These are phyloP conservation scores for Colletotrichum tropicale DNA, from an alignment of 2,329 filamentous ascomycete species.

Conservation along the genomic window DNA sequence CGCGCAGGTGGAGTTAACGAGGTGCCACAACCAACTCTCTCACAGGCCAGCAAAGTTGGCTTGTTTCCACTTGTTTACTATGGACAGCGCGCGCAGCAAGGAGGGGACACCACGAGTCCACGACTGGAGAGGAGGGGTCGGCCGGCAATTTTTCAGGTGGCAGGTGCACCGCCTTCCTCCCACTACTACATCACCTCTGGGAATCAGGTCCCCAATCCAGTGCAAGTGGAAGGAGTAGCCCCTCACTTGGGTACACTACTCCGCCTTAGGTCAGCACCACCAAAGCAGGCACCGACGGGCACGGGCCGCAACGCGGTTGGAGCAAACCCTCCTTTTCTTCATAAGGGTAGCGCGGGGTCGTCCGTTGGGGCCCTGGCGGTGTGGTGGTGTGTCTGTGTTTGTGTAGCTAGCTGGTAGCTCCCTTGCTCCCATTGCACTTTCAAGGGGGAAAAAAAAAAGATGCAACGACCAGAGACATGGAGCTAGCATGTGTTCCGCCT, in stretches of 20 bases:
- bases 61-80: not conserved
- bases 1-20: conserved; percentile 1
- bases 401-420: not conserved
- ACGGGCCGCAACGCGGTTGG: not conserved
- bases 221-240: not conserved
- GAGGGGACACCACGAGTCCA: not conserved
- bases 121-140: not conserved
- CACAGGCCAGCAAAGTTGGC: not conserved
- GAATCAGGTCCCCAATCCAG: not conserved
- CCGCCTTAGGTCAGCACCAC: not conserved
- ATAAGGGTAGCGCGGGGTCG: conserved; percentile 8
- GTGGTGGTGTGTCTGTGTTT: not conserved
- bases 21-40: not conserved
- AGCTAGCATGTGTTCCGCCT: not conserved
- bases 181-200: not conserved
- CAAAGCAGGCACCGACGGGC: not conserved
- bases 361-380: conserved; percentile 1
- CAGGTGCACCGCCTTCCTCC: not conserved
- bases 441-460: not conserved
- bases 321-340: not conserved
- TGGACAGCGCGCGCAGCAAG: not conserved
- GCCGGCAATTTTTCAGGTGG: conserved; percentile 7
- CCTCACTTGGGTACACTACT: not conserved
- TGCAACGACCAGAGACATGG: not conserved
- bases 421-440: not conserved